These are phyloP conservation scores for Gryganskiella cystojenkinii DNA, from an alignment of 192 early-diverging fungal genomes.

Conservation along the genomic window DNA sequence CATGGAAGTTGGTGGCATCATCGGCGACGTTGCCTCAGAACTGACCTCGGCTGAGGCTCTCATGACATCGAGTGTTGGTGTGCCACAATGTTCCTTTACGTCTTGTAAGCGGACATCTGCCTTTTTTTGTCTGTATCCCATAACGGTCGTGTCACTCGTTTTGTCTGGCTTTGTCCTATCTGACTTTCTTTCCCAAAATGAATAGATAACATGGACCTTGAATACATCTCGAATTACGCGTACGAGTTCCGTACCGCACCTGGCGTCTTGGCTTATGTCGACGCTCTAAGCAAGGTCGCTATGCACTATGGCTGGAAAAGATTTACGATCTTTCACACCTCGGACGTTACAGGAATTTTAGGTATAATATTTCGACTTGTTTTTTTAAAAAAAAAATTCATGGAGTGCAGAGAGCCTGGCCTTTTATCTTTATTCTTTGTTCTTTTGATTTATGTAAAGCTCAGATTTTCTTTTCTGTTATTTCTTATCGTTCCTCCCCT, in stretches of 20 bases:
- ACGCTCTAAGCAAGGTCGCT: slow-evolving; percentile 7
- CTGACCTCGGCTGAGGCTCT: slow-evolving; percentile 34
- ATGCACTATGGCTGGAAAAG: slow-evolving; percentile 21
- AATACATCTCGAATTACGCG: slow-evolving; percentile 2
- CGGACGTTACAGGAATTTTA: slow-evolving; percentile 25
- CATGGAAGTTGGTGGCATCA: slow-evolving; percentile 16
- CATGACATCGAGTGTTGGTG: slow-evolving; percentile 44
- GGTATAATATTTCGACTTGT: too few species aligned
- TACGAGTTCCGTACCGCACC: slow-evolving; percentile 34
- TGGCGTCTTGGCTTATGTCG: slow-evolving; percentile 3
- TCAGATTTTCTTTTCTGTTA: too few species aligned
- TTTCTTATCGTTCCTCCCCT: too few species aligned
- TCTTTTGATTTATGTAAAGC: too few species aligned
- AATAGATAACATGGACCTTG: slow-evolving; percentile 29
- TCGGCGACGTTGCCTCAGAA: slow-evolving; percentile 38
- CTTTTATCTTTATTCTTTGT: too few species aligned
- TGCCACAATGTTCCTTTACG: slow-evolving; percentile 43
- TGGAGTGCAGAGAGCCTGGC: too few species aligned
- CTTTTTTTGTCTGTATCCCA: neutral
- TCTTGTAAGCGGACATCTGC: slow-evolving; percentile 17
- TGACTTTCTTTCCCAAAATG: neutral
- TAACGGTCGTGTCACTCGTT: neutral
- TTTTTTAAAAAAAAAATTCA: too few species aligned
- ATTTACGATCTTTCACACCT: slow-evolving; percentile 25
- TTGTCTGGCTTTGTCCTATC: neutral